These are phyloP conservation scores for Bacterosira constricta DNA, from an alignment of 108 stramenopile genomes.

Conservation along the genomic window DNA sequence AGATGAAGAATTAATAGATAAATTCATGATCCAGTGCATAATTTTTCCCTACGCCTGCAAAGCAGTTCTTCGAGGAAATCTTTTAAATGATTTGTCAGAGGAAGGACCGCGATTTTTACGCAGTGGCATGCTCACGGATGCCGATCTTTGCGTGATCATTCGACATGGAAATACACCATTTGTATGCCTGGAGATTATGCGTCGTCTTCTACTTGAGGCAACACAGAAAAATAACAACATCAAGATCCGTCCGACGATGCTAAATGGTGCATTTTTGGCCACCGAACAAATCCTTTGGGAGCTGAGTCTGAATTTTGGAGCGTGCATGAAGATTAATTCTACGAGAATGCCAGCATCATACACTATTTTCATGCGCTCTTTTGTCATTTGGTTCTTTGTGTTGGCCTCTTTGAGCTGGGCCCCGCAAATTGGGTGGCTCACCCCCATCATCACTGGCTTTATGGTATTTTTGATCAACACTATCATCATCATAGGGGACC, in stretches of 20 bases:
- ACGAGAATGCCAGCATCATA: conserved; percentile 25
- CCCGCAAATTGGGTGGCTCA: conserved; percentile 4
- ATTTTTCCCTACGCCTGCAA: conserved; percentile 33
- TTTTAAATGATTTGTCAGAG: conserved; percentile 13
- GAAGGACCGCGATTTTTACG: conserved; percentile 33
- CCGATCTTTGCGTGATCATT: conserved; percentile 27
- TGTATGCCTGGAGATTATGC: conserved; percentile 19
- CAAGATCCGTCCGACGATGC: not conserved
- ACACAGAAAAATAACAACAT: not conserved
- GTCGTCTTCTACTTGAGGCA: conserved; percentile 11
- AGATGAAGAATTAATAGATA: conserved; percentile 27
- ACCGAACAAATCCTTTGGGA: conserved; percentile 19
- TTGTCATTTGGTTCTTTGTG: conserved; percentile 27
- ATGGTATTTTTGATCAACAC: conserved; percentile 37
- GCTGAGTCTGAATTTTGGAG: conserved; percentile 29
- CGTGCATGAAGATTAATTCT: conserved; percentile 24
- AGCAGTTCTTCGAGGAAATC: conserved; percentile 20
- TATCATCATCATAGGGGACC: conserved; percentile 33
- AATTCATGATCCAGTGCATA: conserved; percentile 27
- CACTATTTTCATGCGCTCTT: conserved; percentile 33
- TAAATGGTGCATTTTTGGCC: conserved; percentile 17
- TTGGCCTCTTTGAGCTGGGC: conserved; percentile 19
- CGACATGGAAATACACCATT: conserved; percentile 27
- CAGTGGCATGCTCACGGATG: conserved; percentile 28
- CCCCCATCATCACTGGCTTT: conserved; percentile 26